A percentile compares a stretch with the other conserved stretches of the same genome.
phyloP scores from a whole-genome alignment of 75 land plant species.

The Cupressus sempervirens region DNA sequence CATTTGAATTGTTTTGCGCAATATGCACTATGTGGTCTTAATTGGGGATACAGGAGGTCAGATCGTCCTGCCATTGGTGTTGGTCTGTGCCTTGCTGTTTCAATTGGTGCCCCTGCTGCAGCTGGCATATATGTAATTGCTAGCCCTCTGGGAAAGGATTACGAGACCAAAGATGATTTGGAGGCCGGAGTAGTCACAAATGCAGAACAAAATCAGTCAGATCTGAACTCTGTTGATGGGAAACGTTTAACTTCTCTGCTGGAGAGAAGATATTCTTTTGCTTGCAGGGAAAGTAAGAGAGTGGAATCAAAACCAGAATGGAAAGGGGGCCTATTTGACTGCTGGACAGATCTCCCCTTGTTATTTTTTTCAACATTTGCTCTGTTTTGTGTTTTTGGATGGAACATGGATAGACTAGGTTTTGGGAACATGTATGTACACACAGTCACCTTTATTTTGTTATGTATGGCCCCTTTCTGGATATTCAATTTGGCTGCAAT shows the following conservation, averaged over 20 bases:
- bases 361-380: slow-evolving; percentile 60
- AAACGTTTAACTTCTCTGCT: slow-evolving; percentile 10
- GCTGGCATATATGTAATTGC: slow-evolving; percentile 60
- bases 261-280: slow-evolving; percentile 51
- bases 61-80: slow-evolving; percentile 65
- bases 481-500: slow-evolving; percentile 73
- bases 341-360: slow-evolving; percentile 43
- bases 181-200: slow-evolving; percentile 21
- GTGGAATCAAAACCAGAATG: slow-evolving; percentile 51
- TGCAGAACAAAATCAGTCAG: background rate
- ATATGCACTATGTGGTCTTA: slow-evolving; percentile 85
- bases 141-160: slow-evolving; percentile 73
- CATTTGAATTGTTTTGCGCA: slow-evolving; percentile 76
- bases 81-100: slow-evolving; percentile 44
- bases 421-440: slow-evolving; percentile 96
- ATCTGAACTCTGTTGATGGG: background rate
- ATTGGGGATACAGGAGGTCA: slow-evolving; percentile 68
- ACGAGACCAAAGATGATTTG: slow-evolving; percentile 37
- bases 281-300: slow-evolving; percentile 30
- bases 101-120: slow-evolving; percentile 57
- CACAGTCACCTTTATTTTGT: slow-evolving; percentile 72
- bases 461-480: slow-evolving; percentile 72
- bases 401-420: slow-evolving; percentile 96
- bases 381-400: slow-evolving; percentile 78
- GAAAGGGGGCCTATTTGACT: slow-evolving; percentile 68